Percentiles rank a stretch among this genome's conserved stretches.
These are phyloP conservation scores for Cyclotella sp. DNA, from an alignment of 108 stramenopile species.

Conservation along the genomic window DNA sequence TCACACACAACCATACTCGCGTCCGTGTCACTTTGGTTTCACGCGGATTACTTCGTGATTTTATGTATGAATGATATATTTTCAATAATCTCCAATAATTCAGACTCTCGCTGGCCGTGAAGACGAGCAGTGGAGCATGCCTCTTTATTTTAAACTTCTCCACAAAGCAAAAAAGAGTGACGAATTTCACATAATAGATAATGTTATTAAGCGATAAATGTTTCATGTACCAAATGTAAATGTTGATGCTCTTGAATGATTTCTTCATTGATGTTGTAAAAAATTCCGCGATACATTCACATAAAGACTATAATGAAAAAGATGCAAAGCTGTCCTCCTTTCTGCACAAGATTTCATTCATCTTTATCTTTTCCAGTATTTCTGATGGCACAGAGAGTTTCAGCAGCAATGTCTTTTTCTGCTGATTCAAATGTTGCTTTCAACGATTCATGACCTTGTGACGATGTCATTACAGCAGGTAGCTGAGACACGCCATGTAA, in stretches of 20 bases:
- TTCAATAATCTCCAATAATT: too few species aligned
- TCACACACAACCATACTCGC: too few species aligned
- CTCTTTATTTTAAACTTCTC: too few species aligned
- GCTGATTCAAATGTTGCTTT: background rate
- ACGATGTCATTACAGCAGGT: background rate
- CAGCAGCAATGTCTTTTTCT: background rate
- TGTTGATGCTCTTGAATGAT: conserved; percentile 1
- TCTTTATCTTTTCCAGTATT: background rate
- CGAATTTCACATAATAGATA: too few species aligned
- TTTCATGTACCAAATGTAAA: background rate
- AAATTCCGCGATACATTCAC: background rate
- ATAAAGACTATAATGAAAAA: background rate
- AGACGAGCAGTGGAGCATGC: too few species aligned
- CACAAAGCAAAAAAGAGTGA: too few species aligned
- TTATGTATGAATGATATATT: too few species aligned
- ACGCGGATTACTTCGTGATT: too few species aligned
- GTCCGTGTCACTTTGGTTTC: too few species aligned
- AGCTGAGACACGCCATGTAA: background rate
- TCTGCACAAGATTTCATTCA: background rate
- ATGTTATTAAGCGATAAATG: conserved; percentile 1
- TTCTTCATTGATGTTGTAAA: background rate
- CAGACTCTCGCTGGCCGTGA: too few species aligned
- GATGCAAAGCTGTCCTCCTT: too few species aligned
- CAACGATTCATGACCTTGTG: background rate
- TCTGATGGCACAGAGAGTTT: background rate